Evolutionary conservation across 2,329 filamentous ascomycete species (phyloP), one percentile per base, ranked within the genome.

Genomic region (Alternaria solani): DNA sequence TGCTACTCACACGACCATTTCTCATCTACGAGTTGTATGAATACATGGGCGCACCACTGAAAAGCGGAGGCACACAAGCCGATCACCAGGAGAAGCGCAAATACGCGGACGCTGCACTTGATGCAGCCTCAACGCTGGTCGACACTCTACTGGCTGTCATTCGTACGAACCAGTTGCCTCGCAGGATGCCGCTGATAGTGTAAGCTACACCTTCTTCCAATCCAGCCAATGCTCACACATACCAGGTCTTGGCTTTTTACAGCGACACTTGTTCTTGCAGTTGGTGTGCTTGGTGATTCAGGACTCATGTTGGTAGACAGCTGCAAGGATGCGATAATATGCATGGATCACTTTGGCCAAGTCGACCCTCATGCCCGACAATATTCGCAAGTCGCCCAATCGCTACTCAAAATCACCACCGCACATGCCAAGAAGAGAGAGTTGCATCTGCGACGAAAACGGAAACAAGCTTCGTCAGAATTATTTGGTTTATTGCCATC

Each of bases 1-100:
- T 85, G 69, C 74, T 86, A 4, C 70, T 85, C 4, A 84, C 84
- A 7, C 75, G 83, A n/a, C 84, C 84, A 0, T 86, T 86, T 56
- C 74, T 86, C 11, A 81, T 85, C 26, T 85, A 83, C 64, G 81
- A 84, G 51, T 76, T 85, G 1, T 83, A 78, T 51, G 75, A 77
- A 41, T 68, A 70, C 47, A 68, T 73, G 63, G 72, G 72, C 9
- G 69, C 71, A 52, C 75, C 74, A 11, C 52, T 77, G 32, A 75
- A 71, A 28, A 72, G 70, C 16, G 62, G 64, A 16, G 67, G 70
- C 14, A 67, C 71, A 6, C 70, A 71, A 47, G 62, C 48, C 9
- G 70, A 73, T 26, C 67, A 72, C 30, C 59, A 65, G 11, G 65
- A 72, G 25, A 74, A 74, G 44, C 62, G 68, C 9, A 72, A 67